These are phyloP conservation scores for Coemansia sp. DNA, from an alignment of 192 early-diverging fungal species.

Conservation along the genomic window DNA sequence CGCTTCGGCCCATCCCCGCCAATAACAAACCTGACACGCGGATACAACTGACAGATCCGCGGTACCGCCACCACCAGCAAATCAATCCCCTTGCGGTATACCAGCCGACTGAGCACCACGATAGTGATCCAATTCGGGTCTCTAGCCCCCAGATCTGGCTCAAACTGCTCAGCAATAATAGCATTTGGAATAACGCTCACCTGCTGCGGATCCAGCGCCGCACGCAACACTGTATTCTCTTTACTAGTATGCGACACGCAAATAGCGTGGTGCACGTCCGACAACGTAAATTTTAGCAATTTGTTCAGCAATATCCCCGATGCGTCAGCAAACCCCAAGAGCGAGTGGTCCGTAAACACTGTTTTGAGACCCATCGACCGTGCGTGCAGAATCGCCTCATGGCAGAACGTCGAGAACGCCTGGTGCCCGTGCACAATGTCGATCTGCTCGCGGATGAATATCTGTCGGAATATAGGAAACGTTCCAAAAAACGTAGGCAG, in stretches of 20 bases:
- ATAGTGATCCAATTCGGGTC: constrained; percentile 87
- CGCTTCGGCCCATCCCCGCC: constrained; percentile 97
- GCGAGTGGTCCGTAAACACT: constrained; percentile 96
- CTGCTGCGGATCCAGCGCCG: constrained; percentile 82
- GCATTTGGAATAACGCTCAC: constrained; percentile 99
- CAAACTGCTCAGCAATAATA: constrained; percentile 90
- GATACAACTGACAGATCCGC: constrained; percentile 76
- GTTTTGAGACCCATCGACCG: constrained; percentile 94
- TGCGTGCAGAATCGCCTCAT: constrained; percentile 94
- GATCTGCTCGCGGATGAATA: constrained; percentile 88
- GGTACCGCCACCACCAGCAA: constrained; percentile 91
- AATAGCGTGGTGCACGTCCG: constrained; percentile 97
- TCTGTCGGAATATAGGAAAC: constrained; percentile 91
- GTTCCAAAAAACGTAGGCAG: constrained; percentile 90
- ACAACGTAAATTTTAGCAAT: constrained; percentile 93
- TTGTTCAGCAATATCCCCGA: constrained; percentile 95
- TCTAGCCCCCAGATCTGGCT: constrained; percentile 71
- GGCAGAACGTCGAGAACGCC: constrained; percentile 92
- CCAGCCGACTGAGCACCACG: constrained; percentile 89
- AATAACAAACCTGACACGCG: constrained; percentile 89
- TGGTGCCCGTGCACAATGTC: constrained; percentile 97
- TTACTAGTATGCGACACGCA: constrained; percentile 99
- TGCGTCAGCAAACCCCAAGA: constrained; percentile 96
- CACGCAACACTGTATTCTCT: constrained; percentile 97
- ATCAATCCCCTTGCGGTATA: constrained; percentile 96